Conservation (phyloP, 495 filamentous ascomycete species). For the Xylaria cubensis region DNA sequence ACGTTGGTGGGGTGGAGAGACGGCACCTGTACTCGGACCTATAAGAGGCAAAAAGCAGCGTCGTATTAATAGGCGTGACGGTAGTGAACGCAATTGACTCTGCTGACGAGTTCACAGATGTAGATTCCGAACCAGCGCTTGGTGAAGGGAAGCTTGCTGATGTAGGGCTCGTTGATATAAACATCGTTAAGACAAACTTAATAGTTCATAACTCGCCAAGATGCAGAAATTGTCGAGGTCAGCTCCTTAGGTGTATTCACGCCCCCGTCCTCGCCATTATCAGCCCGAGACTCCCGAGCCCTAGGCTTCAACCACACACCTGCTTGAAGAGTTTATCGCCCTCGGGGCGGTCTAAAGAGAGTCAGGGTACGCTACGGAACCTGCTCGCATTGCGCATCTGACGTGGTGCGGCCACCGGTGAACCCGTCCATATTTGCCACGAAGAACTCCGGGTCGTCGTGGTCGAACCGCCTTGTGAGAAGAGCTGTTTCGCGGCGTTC, state of each 20-base stretch:
- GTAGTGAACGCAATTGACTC: neutral
- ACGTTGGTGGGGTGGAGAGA: neutral
- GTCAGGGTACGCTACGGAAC: constrained; percentile 37
- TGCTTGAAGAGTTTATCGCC: constrained; percentile 35
- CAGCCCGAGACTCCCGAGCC: constrained; percentile 11
- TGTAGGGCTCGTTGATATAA: neutral
- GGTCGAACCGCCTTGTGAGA: constrained; percentile 26
- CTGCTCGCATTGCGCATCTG: constrained; percentile 52
- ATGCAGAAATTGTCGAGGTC: neutral
- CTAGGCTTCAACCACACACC: constrained; percentile 36
- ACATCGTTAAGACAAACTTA: neutral
- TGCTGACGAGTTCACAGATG: neutral
- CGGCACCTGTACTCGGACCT: neutral
- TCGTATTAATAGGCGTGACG: neutral
- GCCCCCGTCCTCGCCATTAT: neutral
- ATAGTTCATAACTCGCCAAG: neutral
- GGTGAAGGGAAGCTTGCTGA: neutral
- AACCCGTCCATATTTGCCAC: constrained; percentile 70
- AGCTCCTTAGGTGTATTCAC: neutral
- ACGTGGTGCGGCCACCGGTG: constrained; percentile 63
- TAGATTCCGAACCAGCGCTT: neutral
- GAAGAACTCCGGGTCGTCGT: constrained; percentile 79
- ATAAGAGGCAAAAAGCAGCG: neutral
- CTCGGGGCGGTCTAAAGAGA: constrained; percentile 37
- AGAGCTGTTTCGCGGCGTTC: constrained; percentile 43